Base-by-base conservation (phyloP, 1,284 basidiomycete genomes). In the Grifola frondosa region DNA sequence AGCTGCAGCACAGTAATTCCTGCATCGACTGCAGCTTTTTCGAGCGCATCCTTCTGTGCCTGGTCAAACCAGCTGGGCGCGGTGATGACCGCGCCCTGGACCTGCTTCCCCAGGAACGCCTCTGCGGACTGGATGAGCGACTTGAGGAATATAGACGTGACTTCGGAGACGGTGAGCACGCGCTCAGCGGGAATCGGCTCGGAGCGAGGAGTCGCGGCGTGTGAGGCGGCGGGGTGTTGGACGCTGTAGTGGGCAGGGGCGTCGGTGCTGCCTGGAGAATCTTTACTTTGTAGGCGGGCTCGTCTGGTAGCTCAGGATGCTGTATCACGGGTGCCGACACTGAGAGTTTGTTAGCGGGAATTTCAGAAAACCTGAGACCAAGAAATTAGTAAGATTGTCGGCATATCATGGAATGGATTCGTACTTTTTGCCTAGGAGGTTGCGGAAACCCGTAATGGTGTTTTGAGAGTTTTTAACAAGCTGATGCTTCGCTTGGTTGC, bases 391-490 rank as follows among this genome's bases (percentile, higher is more conserved):
- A n/a, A 36, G 7, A 32, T 20, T 20, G 17, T 40, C 13, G 32
- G 37, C 6, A 23, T 17, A 36, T 10, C n/a, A 24, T 32, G 28
- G 1, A 16, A 37, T 20, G 21, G 23, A 19, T 4, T 11, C 77
- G 24, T 44, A 92, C 87, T 83, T 92, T 75, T 92, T 92, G 40
- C 97, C 96, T 29, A 99, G 76, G 9, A 98, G 74, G 67, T 97
- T 94, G 37, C 95, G 78, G 76, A 99, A 99, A 9, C 88, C 88
- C 38, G 85, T 86, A 60, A 99, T 95, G 26, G 95, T 97, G 68
- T 99, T 99, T 63, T 86, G 77, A 4, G 89, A 76, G 66, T 99
- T 99, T 69, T 97, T 95, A 22, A 99, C 88, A 36, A 98, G 86
- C 64, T 99, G 96, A 9, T 84, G 88, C 60, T 88, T 92, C 38